Evolutionary conservation across 2,329 filamentous ascomycete genomes (phyloP), one percentile per base, ranked within the genome.

Genomic region (Aspergillus pseudotamarii): DNA sequence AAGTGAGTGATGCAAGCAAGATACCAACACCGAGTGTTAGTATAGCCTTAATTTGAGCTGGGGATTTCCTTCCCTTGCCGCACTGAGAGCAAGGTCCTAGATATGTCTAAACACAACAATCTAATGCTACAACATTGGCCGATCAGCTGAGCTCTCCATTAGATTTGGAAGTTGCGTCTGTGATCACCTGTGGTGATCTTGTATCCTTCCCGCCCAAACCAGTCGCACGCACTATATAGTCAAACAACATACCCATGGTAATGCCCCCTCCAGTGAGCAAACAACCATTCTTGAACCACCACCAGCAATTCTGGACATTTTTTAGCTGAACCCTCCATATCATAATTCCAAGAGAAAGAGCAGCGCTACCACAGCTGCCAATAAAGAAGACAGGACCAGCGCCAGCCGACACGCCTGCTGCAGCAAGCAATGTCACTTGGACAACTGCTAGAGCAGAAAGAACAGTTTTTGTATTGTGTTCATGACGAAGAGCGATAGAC

Each of bases 261-360:
- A 89, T 87, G 1, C 80, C 84, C 21, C 87, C 86, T 26, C 87
- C 87, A 21, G 86, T 88, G 63, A 88, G 79, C 81, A 85, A 86
- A 45, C 85, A 86, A 28, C 87, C 87, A 60, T 86, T 85, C 62
- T 81, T 85, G 69, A 89, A 89, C 87, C 87, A 89, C 82, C 84
- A 87, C 85, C 86, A 88, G 68, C 87, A 89, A 68, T 86, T 83
- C 65, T 79, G 77, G 56, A 87, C 84, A 58, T 82, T 83, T 63
- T 86, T 84, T 64, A 89, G 70, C 60, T 83, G 81, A 32, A 89
- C 87, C 63, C 79, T 83, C 76, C 82, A 83, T 23, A 89, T 87
- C 85, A 88, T 88, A 19, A 83, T 81, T 1, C 80, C 84, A 28
- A 88, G 76, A 2, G 86, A 83, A 38, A 82, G 66, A 30, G 81